Evolutionary conservation across 306 rosid species (phyloP).

Genomic region (Trichosanthes cucumerina): DNA sequence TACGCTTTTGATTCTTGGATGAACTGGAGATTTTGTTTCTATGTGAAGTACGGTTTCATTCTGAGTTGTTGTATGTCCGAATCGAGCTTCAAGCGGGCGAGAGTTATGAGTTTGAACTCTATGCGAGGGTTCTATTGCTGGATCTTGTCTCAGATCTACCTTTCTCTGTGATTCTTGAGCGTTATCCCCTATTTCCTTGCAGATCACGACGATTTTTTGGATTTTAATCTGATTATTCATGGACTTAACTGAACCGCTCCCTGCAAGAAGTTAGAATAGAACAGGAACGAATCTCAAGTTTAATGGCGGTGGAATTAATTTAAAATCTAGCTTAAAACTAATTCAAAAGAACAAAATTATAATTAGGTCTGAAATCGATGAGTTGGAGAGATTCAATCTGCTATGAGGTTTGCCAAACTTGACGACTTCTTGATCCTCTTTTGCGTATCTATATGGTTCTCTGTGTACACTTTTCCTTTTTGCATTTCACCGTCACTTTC

Average conservation of each 20-base stretch:
- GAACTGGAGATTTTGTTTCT: background rate
- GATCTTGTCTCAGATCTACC: slow-evolving; percentile 2
- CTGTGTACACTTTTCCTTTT: background rate
- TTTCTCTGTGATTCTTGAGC: background rate
- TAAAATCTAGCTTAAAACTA: background rate
- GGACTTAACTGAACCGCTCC: background rate
- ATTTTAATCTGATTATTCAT: background rate
- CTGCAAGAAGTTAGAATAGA: background rate
- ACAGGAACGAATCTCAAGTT: background rate
- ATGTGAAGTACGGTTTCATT: background rate
- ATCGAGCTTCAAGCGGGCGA: background rate
- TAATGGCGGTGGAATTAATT: background rate
- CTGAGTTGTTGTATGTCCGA: background rate
- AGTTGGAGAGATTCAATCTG: background rate
- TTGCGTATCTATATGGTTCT: background rate
- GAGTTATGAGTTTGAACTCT: background rate
- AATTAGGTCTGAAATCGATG: background rate
- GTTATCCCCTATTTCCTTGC: background rate
- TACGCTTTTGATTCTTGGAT: background rate
- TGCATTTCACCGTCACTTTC: background rate
- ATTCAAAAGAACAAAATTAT: background rate
- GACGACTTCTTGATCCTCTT: background rate
- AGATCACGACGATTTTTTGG: background rate
- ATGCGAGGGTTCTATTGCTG: background rate
- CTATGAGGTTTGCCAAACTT: background rate